phyloP scores from a whole-genome alignment of 306 rosid species.

The Citrullus colocynthis region DNA sequence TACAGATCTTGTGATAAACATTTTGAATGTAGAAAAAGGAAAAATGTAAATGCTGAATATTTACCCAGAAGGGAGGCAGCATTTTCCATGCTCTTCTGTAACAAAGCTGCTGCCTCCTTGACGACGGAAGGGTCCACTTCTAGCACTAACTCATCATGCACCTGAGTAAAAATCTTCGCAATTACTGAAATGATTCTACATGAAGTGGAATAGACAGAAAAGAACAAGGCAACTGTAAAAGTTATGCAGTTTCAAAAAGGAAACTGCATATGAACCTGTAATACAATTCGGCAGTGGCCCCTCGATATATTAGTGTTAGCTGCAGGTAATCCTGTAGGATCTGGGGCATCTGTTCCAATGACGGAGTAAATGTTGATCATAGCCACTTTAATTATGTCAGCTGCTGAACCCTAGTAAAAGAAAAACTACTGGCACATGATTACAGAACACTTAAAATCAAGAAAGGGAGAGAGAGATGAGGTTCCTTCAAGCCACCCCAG shows the following conservation, averaged over 20 bases:
- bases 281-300: slow-evolving; percentile 61
- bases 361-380: slow-evolving; percentile 62
- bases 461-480: background rate
- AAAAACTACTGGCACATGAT: slow-evolving; percentile 13
- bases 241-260: background rate
- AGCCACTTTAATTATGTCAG: slow-evolving; percentile 86
- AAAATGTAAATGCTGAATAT: slow-evolving; percentile 8
- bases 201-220: background rate
- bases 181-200: background rate
- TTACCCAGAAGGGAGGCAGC: slow-evolving; percentile 81
- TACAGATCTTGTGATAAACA: background rate
- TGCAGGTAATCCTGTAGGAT: slow-evolving; percentile 29
- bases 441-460: background rate
- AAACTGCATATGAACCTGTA: slow-evolving; percentile 44
- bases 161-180: slow-evolving; percentile 32
- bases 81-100: slow-evolving; percentile 80
- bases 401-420: slow-evolving; percentile 79
- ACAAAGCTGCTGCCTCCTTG: slow-evolving; percentile 64
- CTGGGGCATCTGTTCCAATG: slow-evolving; percentile 27
- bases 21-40: background rate
- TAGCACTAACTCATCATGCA: slow-evolving; percentile 87
- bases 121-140: slow-evolving; percentile 72
- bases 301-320: slow-evolving; percentile 33
- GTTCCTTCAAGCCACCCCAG: background rate
- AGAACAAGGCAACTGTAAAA: background rate